Evolutionary conservation across 2,329 filamentous ascomycete genomes (phyloP).

Genomic region (Annulohypoxylon truncatum): DNA sequence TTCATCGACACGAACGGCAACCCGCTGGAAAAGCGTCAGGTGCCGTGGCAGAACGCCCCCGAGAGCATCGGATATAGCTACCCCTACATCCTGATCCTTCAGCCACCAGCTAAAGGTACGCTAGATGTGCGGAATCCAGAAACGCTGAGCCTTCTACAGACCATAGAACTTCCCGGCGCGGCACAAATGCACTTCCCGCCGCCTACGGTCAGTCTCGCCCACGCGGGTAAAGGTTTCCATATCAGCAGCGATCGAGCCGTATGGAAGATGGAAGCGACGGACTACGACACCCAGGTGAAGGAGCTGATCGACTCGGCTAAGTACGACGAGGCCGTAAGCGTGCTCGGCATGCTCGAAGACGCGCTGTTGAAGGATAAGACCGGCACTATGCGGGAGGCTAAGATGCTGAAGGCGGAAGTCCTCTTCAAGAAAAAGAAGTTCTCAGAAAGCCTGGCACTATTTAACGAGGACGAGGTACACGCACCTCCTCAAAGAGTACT

Average conservation of each 20-base stretch:
- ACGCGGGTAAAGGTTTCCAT: slow-evolving; percentile 95
- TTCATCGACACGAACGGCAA: slow-evolving; percentile 90
- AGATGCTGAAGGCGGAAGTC: slow-evolving; percentile 88
- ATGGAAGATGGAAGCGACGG: slow-evolving; percentile 95
- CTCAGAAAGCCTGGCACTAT: slow-evolving; percentile 86
- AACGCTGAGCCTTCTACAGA: slow-evolving; percentile 89
- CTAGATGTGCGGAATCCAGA: slow-evolving; percentile 94
- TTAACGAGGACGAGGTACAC: slow-evolving; percentile 83
- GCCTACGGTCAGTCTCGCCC: slow-evolving; percentile 91
- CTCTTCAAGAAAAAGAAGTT: slow-evolving; percentile 88
- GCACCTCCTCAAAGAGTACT: slow-evolving; percentile 92
- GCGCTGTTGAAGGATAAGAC: slow-evolving; percentile 86
- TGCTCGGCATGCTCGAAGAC: slow-evolving; percentile 91
- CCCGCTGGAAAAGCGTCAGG: slow-evolving; percentile 82
- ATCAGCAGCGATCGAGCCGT: slow-evolving; percentile 91
- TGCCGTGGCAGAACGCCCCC: slow-evolving; percentile 91
- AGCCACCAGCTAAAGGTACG: slow-evolving; percentile 82
- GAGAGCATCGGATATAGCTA: slow-evolving; percentile 97
- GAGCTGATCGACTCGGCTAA: slow-evolving; percentile 78
- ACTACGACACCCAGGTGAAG: slow-evolving; percentile 90
- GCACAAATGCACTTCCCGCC: slow-evolving; percentile 90
- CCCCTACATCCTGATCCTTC: slow-evolving; percentile 90
- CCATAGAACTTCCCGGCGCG: slow-evolving; percentile 82
- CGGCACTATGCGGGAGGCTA: slow-evolving; percentile 83
- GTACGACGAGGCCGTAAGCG: slow-evolving; percentile 91